Evolutionary conservation across 768 basidiomycete species (phyloP), one percentile per base, ranked within the genome.

Genomic region (Calvatia gigantea): DNA sequence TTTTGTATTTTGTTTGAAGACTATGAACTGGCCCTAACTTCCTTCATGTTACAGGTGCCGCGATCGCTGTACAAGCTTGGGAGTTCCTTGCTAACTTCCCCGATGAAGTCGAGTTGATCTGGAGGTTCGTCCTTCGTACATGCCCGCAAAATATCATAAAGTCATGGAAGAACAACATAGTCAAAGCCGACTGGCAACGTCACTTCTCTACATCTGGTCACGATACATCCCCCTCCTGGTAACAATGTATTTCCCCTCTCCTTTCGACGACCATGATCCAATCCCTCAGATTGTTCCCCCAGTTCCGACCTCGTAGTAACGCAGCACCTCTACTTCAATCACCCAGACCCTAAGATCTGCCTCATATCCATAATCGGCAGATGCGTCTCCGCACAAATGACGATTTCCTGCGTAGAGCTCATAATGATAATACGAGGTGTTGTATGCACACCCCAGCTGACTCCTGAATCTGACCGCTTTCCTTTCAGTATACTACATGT

Each of bases 71-170:
- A 2, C 65, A 66, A 33, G 27, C 61, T 6, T 62, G 61, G 60
- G 65, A 64, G 32, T 38, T 54, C 2, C 19, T 57, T 35, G 32
- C 52, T 2, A 51, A 54, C 41, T 60, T 64, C 43, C 46, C 45
- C 4, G 61, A 63, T 35, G 65, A 66, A 51, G 57, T 66, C 6
- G 61, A 66, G 27, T 61, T 63, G 33, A 46, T 66, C 38, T 62
- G 60, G 58, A 57, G 51, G 65, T 66, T 27, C 14, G 56, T n/a
- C 41, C 4, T 29, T 15, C 1, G 5, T 19, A 5, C 15, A 21
- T 19, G 9, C 43, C 9, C 21, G 14, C 0, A 25, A 6, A 17
- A 14, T 12, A 21, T 4, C 19, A n/a, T 1, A 19, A 4, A 27
- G 15, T 45, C n/a, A 38, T n/a, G 25, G 27, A 7, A 31, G 11